Base-by-base conservation (phyloP, 2,329 filamentous ascomycete species). In the Colletotrichum viniferum region DNA sequence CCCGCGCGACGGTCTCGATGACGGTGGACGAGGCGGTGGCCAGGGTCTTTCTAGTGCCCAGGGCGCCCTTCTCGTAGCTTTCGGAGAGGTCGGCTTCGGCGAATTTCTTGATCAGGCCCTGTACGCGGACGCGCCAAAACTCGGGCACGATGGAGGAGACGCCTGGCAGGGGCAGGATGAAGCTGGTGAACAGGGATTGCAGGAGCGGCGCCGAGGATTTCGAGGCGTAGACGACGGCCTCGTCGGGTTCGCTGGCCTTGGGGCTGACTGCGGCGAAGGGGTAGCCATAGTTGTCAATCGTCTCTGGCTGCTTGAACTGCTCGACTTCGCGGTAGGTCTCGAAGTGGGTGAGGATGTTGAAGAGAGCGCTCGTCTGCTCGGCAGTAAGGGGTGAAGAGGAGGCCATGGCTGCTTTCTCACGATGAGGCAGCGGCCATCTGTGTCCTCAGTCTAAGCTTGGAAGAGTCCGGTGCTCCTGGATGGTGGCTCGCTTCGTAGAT, bases 31-130 rank as follows among this genome's bases (percentile, higher is more conserved):
- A 88, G 0, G 93, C 94, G 8, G 94, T 95, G 1, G 94, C 91
- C 64, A 96, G 84, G 24, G 93, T 94, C 85, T 95, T 96, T 67
- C 94, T 88, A 74, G 92, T 92, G 1, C 94, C 94, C 78, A 96
- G 84, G 1, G 91, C 88, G 16, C 93, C 94, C 83, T 95, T 95
- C 82, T 96, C 94, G 80, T 96, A 96, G 81, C 93, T 95, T 82
- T 96, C 94, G 2, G 93, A 95, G 36, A 96, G 86, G 66, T 95
- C 91, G 3, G 92, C 93, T 36, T 92, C 89, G 10, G 89, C 92
- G 69, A 96, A 85, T 79, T 91, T 88, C 78, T 86, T 84, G 78
- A 95, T 86, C 18, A 95, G 82, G 3, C 88, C 88, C 78, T 91
- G 89, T 28, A 93, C 86, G 60, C 90, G 88, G n/a, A 88, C 86